Conservation (phyloP, 495 filamentous ascomycete genomes). For the Cetradonia linearis region DNA sequence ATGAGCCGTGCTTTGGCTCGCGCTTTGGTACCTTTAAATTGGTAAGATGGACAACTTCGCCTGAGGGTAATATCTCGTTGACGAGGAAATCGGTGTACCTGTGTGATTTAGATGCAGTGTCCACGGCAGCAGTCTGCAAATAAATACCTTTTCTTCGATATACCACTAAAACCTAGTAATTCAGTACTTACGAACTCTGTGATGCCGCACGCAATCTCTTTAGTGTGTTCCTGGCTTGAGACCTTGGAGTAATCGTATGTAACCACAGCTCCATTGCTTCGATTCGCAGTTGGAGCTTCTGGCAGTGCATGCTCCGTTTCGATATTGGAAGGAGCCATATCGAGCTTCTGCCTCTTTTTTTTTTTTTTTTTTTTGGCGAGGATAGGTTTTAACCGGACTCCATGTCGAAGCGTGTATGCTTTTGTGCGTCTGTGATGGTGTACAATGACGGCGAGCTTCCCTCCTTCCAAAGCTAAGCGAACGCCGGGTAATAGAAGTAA, state of each 20-base stretch:
- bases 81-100: conserved; percentile 95
- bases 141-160: conserved; percentile 49
- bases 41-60: conserved; percentile 66
- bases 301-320: neutral
- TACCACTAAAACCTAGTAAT: conserved; percentile 43
- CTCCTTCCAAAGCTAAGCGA: neutral
- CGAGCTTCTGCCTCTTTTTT: conserved; percentile 17
- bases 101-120: conserved; percentile 13
- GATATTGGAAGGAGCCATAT: neutral
- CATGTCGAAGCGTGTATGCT: neutral
- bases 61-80: conserved; percentile 75
- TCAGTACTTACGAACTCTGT: conserved; percentile 42
- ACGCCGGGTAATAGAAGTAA: conserved; percentile 7
- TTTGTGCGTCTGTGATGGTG: neutral
- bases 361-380: conserved; percentile 16
- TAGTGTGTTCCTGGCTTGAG: conserved; percentile 7
- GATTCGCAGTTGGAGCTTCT: neutral
- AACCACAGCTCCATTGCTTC: neutral
- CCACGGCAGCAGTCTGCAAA: neutral
- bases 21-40: conserved; percentile 31
- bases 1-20: neutral
- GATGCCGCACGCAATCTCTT: conserved; percentile 47
- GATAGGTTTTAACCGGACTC: neutral
- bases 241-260: neutral
- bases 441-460: neutral